These are phyloP conservation scores for Neurospora sp. DNA, from an alignment of 495 filamentous ascomycete genomes.

Conservation along the genomic window DNA sequence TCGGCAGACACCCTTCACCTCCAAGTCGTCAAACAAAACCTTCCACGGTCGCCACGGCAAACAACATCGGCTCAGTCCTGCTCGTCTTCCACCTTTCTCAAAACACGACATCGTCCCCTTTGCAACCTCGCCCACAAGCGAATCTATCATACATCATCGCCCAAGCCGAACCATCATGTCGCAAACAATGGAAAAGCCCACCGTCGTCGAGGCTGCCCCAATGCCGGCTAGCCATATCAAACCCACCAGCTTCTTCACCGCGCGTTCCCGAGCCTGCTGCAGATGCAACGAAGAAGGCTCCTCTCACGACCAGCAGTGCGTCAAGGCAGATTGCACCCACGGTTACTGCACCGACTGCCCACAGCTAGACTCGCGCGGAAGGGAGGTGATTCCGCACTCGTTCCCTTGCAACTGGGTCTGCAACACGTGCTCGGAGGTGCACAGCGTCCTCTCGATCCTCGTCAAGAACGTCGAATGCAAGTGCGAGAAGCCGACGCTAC, in stretches of 20 bases:
- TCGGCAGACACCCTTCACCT: neutral
- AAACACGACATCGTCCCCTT: neutral
- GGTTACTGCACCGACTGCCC: slow-evolving; percentile 7
- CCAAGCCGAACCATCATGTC: neutral
- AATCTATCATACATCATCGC: neutral
- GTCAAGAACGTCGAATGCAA: slow-evolving; percentile 4
- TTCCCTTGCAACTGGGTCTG: slow-evolving; percentile 20
- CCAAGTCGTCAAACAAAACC: neutral
- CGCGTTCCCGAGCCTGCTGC: slow-evolving; percentile 7
- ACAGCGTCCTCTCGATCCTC: slow-evolving; percentile 15
- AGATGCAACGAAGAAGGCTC: slow-evolving; percentile 5
- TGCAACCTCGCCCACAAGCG: neutral
- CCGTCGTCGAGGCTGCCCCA: neutral
- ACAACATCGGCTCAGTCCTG: neutral
- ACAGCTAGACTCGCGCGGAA: slow-evolving; percentile 1
- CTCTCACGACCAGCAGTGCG: neutral
- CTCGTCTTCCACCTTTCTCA: neutral
- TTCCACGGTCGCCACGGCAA: neutral
- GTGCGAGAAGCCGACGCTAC: slow-evolving; percentile 15
- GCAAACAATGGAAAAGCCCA: neutral
- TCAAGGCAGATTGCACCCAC: slow-evolving; percentile 3
- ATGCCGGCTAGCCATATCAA: slow-evolving; percentile 11
- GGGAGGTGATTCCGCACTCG: slow-evolving; percentile 10
- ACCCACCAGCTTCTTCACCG: slow-evolving; percentile 7
- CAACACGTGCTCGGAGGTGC: slow-evolving; percentile 14